These are phyloP conservation scores for Perkinsus chesapeaki DNA, from an alignment of 169 alveolate species.

Conservation along the genomic window DNA sequence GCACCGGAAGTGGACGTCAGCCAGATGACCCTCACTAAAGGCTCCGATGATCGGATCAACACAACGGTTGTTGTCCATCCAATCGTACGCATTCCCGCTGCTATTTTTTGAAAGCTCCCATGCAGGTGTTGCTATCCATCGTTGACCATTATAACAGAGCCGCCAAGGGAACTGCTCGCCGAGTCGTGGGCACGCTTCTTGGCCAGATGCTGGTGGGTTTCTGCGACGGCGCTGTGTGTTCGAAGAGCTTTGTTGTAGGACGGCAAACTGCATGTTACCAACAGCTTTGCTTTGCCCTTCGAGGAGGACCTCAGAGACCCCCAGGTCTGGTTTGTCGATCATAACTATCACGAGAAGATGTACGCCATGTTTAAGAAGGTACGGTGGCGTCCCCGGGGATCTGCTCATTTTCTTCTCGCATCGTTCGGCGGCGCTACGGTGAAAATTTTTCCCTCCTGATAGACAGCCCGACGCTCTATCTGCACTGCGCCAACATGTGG, in stretches of 20 bases:
- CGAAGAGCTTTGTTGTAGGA: constrained; percentile 37
- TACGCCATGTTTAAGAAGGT: constrained; percentile 92
- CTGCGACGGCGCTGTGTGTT: constrained; percentile 21
- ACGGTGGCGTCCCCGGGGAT: background rate
- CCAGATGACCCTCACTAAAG: background rate
- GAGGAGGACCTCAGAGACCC: constrained; percentile 98
- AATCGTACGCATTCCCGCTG: constrained; percentile 25
- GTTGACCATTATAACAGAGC: constrained; percentile 98
- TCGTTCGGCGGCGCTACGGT: background rate
- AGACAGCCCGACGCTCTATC: no score
- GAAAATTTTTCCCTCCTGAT: no score
- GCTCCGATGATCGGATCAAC: background rate
- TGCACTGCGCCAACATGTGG: no score
- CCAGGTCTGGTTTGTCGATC: constrained; percentile 96
- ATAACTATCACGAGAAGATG: constrained; percentile 92
- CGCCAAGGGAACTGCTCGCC: constrained; percentile 77
- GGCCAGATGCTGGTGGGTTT: constrained; percentile 74
- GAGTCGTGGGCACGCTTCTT: constrained; percentile 97
- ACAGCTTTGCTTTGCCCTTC: constrained; percentile 97
- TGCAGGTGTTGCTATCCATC: constrained; percentile 83
- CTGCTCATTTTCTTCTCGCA: no score
- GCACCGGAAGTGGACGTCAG: background rate
- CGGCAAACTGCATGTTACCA: constrained; percentile 89
- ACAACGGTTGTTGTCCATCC: background rate
- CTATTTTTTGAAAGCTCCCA: background rate